phyloP scores from a whole-genome alignment of 2,329 filamentous ascomycete species.

The Dothidotthia symphoricarpi region DNA sequence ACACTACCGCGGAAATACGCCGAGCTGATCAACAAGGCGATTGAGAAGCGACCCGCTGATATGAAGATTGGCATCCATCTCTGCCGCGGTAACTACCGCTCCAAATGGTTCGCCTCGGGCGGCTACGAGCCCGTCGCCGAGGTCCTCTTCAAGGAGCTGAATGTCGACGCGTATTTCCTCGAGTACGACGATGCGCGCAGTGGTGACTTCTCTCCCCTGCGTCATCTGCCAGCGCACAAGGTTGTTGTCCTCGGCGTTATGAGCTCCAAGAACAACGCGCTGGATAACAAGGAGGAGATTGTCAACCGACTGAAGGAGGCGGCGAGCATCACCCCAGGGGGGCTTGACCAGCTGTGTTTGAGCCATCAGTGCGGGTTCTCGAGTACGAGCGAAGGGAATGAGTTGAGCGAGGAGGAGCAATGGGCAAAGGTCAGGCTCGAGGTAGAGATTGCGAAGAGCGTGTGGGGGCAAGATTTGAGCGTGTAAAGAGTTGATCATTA shows the following conservation, averaged over 20 bases:
- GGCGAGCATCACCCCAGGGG: constrained; percentile 49
- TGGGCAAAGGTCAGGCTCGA: constrained; percentile 58
- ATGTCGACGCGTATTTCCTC: constrained; percentile 60
- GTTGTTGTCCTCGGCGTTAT: constrained; percentile 57
- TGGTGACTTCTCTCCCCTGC: constrained; percentile 56
- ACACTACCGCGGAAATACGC: constrained; percentile 54
- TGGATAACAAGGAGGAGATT: constrained; percentile 51
- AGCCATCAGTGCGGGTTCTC: constrained; percentile 60
- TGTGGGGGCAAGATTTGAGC: constrained; percentile 54
- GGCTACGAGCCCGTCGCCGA: constrained; percentile 60
- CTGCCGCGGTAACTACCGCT: constrained; percentile 58
- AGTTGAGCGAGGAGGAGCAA: constrained; percentile 57
- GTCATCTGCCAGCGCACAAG: constrained; percentile 56
- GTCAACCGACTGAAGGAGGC: constrained; percentile 40
- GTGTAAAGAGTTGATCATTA: too few relatives aligned
- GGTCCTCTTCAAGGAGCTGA: constrained; percentile 57
- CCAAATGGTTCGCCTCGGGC: constrained; percentile 58
- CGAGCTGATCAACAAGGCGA: constrained; percentile 55
- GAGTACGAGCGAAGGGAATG: constrained; percentile 58
- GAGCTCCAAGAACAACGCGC: constrained; percentile 57
- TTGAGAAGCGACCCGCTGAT: constrained; percentile 53
- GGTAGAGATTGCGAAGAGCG: constrained; percentile 57
- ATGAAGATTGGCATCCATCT: constrained; percentile 59
- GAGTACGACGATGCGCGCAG: constrained; percentile 59
- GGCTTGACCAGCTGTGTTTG: constrained; percentile 56